Conservation (phyloP, 2,329 filamentous ascomycete species). For the Alternaria viburni region DNA sequence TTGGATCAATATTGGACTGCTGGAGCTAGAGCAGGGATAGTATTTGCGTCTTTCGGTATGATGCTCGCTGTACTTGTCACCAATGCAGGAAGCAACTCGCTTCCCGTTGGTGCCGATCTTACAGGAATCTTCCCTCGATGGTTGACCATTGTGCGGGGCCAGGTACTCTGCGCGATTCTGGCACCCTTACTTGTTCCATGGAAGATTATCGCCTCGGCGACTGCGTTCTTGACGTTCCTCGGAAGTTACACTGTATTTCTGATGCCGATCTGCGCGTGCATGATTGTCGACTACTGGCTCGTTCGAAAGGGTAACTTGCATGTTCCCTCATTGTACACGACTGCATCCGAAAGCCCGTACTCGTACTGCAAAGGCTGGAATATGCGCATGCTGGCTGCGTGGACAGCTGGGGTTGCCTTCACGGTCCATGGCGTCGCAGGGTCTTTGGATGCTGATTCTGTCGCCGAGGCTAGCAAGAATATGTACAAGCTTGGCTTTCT, state of each 20-base stretch:
- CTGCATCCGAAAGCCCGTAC: slow-evolving; percentile 16
- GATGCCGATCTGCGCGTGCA: slow-evolving; percentile 29
- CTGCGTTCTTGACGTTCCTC: slow-evolving; percentile 36
- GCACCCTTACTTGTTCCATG: slow-evolving; percentile 28
- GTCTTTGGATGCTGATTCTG: slow-evolving; percentile 19
- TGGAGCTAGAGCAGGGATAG: slow-evolving; percentile 31
- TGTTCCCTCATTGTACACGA: slow-evolving; percentile 23
- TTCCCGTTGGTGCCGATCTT: slow-evolving; percentile 34
- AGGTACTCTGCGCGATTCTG: slow-evolving; percentile 24
- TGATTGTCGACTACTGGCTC: slow-evolving; percentile 28
- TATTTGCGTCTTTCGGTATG: slow-evolving; percentile 35
- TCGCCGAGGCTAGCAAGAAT: slow-evolving; percentile 21
- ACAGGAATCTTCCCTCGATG: slow-evolving; percentile 32
- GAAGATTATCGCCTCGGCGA: slow-evolving; percentile 36
- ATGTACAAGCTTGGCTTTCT: slow-evolving; percentile 29
- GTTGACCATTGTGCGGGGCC: slow-evolving; percentile 34
- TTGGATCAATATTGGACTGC: slow-evolving; percentile 27
- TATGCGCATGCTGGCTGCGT: slow-evolving; percentile 25
- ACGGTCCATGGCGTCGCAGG: slow-evolving; percentile 27
- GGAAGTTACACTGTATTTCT: slow-evolving; percentile 35
- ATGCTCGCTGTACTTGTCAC: slow-evolving; percentile 32
- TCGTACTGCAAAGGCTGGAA: slow-evolving; percentile 30
- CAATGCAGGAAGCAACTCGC: slow-evolving; percentile 37
- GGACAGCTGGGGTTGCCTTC: slow-evolving; percentile 25
- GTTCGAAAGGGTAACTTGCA: slow-evolving; percentile 28